Percentiles rank a stretch among this genome's conserved stretches.
These are phyloP conservation scores for Arthonia radiata DNA, from an alignment of 495 filamentous ascomycete genomes.

Conservation along the genomic window DNA sequence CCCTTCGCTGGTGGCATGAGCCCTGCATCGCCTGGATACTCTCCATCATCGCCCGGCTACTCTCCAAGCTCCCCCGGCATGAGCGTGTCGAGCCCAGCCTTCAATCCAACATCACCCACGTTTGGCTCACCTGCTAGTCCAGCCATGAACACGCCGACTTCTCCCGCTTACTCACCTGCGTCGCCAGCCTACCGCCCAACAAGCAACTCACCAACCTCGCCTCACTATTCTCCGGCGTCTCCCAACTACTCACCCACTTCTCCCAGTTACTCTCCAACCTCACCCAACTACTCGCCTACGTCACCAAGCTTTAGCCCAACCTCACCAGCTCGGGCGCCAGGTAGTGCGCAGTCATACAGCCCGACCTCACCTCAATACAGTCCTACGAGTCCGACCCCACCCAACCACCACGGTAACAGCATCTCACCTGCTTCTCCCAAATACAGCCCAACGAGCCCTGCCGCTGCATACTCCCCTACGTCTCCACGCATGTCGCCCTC, in stretches of 20 bases:
- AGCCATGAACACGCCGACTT: slow-evolving; percentile 19
- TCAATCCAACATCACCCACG: slow-evolving; percentile 13
- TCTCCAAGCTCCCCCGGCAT: slow-evolving; percentile 51
- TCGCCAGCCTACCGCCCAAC: slow-evolving; percentile 41
- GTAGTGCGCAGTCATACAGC: no score
- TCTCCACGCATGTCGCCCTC: slow-evolving; percentile 44
- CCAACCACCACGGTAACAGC: neutral
- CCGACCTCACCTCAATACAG: slow-evolving; percentile 33
- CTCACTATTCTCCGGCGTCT: slow-evolving; percentile 32
- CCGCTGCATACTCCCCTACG: slow-evolving; percentile 36
- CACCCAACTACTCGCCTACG: slow-evolving; percentile 60
- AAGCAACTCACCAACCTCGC: slow-evolving; percentile 37
- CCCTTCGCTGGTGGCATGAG: slow-evolving; percentile 46
- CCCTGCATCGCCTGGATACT: slow-evolving; percentile 53
- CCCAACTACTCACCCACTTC: slow-evolving; percentile 12
- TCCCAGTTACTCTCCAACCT: slow-evolving; percentile 34
- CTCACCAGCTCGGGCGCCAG: no score
- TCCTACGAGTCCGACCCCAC: slow-evolving; percentile 13
- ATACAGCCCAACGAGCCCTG: slow-evolving; percentile 22
- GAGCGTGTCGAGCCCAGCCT: slow-evolving; percentile 29
- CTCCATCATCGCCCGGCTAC: slow-evolving; percentile 59
- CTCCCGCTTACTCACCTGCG: slow-evolving; percentile 19
- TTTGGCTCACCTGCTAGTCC: slow-evolving; percentile 15
- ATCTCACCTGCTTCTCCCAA: slow-evolving; percentile 19
- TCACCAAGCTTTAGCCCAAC: slow-evolving; percentile 38